Percentiles rank a stretch among this genome's conserved stretches.
phyloP scores from a whole-genome alignment of 768 basidiomycete genomes.

The Ramaria rubella region DNA sequence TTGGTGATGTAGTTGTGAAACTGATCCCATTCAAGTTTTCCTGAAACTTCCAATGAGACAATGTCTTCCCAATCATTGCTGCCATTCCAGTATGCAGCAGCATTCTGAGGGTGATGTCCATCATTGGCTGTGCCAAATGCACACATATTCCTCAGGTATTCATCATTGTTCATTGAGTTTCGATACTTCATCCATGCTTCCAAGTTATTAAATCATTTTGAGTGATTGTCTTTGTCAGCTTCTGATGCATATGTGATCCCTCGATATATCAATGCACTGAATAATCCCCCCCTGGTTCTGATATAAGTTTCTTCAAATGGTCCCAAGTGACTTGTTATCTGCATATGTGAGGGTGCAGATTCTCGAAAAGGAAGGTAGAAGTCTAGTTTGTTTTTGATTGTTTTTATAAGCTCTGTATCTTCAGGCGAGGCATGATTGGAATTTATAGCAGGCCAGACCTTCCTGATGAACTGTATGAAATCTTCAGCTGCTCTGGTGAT shows the following conservation, averaged over 20 bases:
- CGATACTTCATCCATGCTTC: slow-evolving; percentile 18
- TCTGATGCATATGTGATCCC: not conserved
- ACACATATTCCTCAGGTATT: too few relatives aligned
- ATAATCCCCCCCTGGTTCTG: not conserved
- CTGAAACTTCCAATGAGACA: too few relatives aligned
- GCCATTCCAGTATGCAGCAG: too few relatives aligned
- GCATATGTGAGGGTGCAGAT: not conserved
- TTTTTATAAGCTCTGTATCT: not conserved
- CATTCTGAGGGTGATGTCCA: too few relatives aligned
- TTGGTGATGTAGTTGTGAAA: too few relatives aligned
- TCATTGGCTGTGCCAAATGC: too few relatives aligned
- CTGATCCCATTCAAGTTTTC: too few relatives aligned
- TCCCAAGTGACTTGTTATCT: not conserved
- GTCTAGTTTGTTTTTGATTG: not conserved
- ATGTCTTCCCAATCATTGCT: too few relatives aligned
- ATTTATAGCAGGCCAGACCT: not conserved
- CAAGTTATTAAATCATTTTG: not conserved
- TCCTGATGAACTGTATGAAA: not conserved
- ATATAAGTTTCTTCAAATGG: not conserved
- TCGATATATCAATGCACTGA: not conserved
- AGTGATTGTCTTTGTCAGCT: not conserved
- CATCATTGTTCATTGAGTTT: too few relatives aligned
- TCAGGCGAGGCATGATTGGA: not conserved
- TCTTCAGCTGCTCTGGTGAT: not conserved
- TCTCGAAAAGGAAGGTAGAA: not conserved